These are phyloP conservation scores for Leptographium lundbergii DNA, from an alignment of 2,329 filamentous ascomycete genomes.

Conservation along the genomic window DNA sequence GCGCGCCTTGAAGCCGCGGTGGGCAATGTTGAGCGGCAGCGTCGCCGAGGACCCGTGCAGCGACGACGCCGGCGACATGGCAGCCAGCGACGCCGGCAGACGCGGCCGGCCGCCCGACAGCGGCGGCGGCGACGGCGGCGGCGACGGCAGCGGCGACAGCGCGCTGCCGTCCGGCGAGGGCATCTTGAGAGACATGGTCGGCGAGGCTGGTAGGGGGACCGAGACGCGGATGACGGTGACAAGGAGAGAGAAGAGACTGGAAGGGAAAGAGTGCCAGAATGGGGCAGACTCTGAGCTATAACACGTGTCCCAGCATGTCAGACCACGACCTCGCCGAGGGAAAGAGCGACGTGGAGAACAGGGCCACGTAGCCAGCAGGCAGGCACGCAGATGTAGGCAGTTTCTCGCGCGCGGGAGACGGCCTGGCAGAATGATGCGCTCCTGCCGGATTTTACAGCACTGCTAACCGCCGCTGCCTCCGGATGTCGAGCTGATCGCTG, in stretches of 20 bases:
- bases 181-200: background rate
- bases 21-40: conserved; percentile 59
- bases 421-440: no score
- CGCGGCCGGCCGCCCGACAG: background rate
- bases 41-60: background rate
- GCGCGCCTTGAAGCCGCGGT: conserved; percentile 64
- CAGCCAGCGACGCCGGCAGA: background rate
- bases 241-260: background rate
- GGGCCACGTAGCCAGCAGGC: background rate
- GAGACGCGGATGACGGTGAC: background rate
- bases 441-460: background rate
- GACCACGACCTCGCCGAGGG: no score
- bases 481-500: no score
- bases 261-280: background rate
- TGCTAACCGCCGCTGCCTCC: background rate
- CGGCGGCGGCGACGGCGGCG: background rate
- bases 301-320: no score
- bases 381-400: background rate
- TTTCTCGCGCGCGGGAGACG: no score
- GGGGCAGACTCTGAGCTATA: no score
- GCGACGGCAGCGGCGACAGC: background rate
- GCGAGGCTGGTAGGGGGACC: background rate
- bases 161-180: background rate
- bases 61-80: background rate
- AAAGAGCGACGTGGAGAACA: background rate